Evolutionary conservation across 2,329 filamentous ascomycete species (phyloP).

Genomic region (Phyllosticta citriasiana): DNA sequence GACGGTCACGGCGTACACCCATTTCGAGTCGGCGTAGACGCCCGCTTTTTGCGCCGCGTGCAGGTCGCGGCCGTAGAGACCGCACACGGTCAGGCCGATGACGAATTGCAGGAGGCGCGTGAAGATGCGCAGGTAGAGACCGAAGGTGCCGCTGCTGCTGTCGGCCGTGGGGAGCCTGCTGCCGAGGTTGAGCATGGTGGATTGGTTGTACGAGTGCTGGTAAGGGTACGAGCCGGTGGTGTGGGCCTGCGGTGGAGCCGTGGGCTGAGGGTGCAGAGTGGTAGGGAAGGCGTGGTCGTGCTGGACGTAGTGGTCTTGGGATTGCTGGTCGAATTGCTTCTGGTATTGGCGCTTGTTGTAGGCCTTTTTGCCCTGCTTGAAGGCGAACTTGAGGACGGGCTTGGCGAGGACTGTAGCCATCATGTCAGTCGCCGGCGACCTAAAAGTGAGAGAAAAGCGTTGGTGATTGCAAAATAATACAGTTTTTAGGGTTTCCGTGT

Average conservation of each 20-base stretch:
- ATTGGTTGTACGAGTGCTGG: not conserved
- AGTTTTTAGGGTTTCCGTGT: not conserved
- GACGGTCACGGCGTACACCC: constrained; percentile 59
- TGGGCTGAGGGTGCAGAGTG: not conserved
- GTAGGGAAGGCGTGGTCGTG: not conserved
- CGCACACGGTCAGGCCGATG: constrained; percentile 65
- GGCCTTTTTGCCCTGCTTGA: constrained; percentile 2
- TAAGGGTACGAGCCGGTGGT: not conserved
- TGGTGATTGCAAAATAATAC: not conserved
- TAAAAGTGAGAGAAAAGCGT: not conserved
- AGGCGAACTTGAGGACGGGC: constrained; percentile 1
- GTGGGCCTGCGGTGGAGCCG: not conserved
- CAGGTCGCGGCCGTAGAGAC: constrained; percentile 47
- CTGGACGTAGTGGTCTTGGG: not conserved
- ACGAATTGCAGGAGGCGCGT: constrained; percentile 70
- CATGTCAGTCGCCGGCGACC: not conserved
- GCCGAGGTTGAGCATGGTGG: constrained; percentile 5
- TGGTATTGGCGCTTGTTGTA: constrained; percentile 6
- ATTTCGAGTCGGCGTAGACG: constrained; percentile 26
- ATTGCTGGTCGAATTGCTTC: not conserved
- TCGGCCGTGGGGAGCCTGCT: not conserved
- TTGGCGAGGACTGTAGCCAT: not conserved
- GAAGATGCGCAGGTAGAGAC: constrained; percentile 44
- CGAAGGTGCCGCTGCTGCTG: constrained; percentile 28
- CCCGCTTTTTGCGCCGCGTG: constrained; percentile 35